These are phyloP conservation scores for Trametes cinnabarina DNA, from an alignment of 768 basidiomycete species.

Conservation along the genomic window DNA sequence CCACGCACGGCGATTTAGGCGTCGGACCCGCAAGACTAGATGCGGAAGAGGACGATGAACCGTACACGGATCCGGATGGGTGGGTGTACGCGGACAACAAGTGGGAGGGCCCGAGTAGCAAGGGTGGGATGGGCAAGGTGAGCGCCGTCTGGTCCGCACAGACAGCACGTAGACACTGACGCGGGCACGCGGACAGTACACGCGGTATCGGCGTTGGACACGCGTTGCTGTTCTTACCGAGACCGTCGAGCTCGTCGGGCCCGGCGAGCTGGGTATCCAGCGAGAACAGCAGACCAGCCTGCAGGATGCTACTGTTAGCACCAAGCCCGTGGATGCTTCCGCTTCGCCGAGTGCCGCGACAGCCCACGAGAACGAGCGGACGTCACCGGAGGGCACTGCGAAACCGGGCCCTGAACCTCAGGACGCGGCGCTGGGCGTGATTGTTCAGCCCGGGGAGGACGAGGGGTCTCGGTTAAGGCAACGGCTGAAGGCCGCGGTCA, in stretches of 20 bases:
- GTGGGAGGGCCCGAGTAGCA: constrained; percentile 76
- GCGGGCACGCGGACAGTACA: constrained; percentile 53
- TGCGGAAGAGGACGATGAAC: constrained; percentile 47
- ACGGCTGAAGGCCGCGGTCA: constrained; percentile 28
- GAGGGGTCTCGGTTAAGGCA: constrained; percentile 24
- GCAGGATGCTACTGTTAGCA: neutral
- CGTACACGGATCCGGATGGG: constrained; percentile 77
- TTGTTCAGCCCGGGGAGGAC: constrained; percentile 11
- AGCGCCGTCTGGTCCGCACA: constrained; percentile 9
- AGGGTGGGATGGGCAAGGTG: constrained; percentile 86
- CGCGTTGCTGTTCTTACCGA: constrained; percentile 79
- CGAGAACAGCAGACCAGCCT: constrained; percentile 19
- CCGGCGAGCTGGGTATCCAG: constrained; percentile 29
- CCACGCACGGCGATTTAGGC: neutral
- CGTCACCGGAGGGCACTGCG: neutral
- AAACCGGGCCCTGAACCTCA: neutral
- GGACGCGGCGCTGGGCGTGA: neutral
- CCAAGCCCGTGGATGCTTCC: too few relatives aligned
- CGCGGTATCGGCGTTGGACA: constrained; percentile 83
- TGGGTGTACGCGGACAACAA: constrained; percentile 97
- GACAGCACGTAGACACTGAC: neutral
- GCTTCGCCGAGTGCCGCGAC: too few relatives aligned
- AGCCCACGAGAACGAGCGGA: too few relatives aligned
- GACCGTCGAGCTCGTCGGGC: constrained; percentile 54
- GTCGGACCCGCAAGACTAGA: constrained; percentile 5